Evolutionary conservation across 495 filamentous ascomycete genomes (phyloP), one percentile per base, ranked within the genome.

Genomic region (Ascodesmis nigricans): DNA sequence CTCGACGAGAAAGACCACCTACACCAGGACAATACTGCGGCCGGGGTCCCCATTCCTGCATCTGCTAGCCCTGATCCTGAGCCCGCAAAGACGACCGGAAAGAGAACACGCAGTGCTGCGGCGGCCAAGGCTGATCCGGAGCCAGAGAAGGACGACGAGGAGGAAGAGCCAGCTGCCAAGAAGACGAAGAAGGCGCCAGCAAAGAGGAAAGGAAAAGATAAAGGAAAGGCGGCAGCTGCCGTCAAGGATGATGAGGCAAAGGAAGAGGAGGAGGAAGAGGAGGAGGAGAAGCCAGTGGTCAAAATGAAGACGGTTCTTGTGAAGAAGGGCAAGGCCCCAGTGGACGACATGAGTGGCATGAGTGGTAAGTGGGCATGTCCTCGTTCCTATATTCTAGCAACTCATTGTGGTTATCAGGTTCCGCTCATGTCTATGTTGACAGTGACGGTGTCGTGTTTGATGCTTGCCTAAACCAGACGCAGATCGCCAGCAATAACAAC

Each of bases 341-440:
- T 65, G 0, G 65, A 68, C 29, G 56, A 61, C 9, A 33, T 59
- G 3, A 53, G 44, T 29, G 44, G 52, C 0, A 41, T 46, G 6
- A 0, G 25, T 4, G 43, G 39, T 28, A 38, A 36, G 14, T 22
- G 4, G 4, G 14, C 15, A 18, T 18, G 10, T 38, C 13, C 2
- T 17, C 9, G 2, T 35, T 21, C 3, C 21, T 10, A 7, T 18
- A 20, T 13, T 17, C 20, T 18, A 5, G 13, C 34, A 22, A 20
- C 28, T 13, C 17, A 21, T 11, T 10, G 8, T 3, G 23, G n/a
- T 13, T 8, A 10, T 6, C 30, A 55, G 50, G 42, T 21, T 30
- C 20, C 27, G 54, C 58, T 19, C 49, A 54, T 3, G 77, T 90
- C 23, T 71, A 73, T 45, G 71, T 83, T 33, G 75, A 73, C 40